A percentile compares a stretch with the other conserved stretches of the same genome.
These are phyloP conservation scores for Gracilaria caudata DNA, from an alignment of 23 red algal species.

Conservation along the genomic window DNA sequence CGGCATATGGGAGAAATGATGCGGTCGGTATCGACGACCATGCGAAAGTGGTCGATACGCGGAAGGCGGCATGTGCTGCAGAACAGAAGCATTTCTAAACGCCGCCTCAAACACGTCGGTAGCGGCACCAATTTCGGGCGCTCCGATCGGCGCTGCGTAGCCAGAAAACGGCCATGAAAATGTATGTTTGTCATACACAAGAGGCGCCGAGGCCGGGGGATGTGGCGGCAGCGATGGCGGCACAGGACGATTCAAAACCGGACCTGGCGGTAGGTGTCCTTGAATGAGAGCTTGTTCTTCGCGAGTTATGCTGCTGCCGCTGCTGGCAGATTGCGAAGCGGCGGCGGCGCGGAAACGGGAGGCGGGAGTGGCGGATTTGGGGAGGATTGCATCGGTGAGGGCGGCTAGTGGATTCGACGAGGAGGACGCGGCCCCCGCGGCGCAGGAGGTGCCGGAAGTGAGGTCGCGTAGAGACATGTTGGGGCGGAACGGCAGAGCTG, in stretches of 20 bases:
- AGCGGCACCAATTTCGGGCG: slow-evolving; percentile 13
- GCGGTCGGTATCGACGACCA: not conserved
- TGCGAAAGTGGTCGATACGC: slow-evolving; percentile 21
- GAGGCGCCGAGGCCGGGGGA: not conserved
- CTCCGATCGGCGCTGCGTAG: not conserved
- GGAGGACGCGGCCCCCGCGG: not conserved
- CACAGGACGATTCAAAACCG: not conserved
- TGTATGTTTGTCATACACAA: not conserved
- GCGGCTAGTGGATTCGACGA: slow-evolving; percentile 39
- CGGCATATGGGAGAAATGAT: not conserved
- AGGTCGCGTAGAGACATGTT: slow-evolving; percentile 51
- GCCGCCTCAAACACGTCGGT: slow-evolving; percentile 43
- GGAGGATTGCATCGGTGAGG: slow-evolving; percentile 19
- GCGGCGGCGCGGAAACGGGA: not conserved
- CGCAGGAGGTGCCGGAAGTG: slow-evolving; percentile 14
- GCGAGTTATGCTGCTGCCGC: not conserved
- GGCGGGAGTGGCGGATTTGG: slow-evolving; percentile 1
- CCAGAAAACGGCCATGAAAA: not conserved
- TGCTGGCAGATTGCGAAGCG: not conserved
- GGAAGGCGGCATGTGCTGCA: not conserved
- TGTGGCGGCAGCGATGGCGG: not conserved
- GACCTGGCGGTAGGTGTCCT: not conserved
- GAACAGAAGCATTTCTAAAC: not conserved
- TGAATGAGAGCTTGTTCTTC: slow-evolving; percentile 17
- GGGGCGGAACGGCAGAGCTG: not conserved